These are phyloP conservation scores for Monosporascus sp. DNA, from an alignment of 2,329 filamentous ascomycete genomes.

Conservation along the genomic window DNA sequence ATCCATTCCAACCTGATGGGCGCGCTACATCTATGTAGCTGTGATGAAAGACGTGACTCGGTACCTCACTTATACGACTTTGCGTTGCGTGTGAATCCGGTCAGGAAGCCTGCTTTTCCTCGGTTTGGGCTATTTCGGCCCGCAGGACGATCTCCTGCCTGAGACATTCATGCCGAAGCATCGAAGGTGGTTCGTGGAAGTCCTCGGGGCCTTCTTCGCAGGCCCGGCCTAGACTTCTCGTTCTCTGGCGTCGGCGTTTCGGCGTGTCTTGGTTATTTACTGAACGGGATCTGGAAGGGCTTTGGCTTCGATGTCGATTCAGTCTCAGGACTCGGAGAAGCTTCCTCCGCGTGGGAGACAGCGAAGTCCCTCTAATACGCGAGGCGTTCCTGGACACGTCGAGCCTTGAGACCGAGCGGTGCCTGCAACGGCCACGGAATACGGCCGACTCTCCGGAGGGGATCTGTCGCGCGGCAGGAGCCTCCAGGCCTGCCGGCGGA, in stretches of 20 bases:
- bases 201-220: conserved; percentile 14
- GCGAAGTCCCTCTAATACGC: conserved; percentile 19
- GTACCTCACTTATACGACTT: too few species aligned
- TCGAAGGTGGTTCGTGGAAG: conserved; percentile 2
- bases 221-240: conserved; percentile 30
- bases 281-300: conserved; percentile 33
- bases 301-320: conserved; percentile 38
- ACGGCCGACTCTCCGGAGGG: conserved; percentile 33
- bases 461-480: conserved; percentile 13
- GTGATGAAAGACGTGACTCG: too few species aligned
- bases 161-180: not conserved
- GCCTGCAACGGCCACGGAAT: conserved; percentile 35
- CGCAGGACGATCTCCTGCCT: conserved; percentile 19
- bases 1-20: too few species aligned
- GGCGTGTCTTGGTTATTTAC: conserved; percentile 16
- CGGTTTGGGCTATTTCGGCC: conserved; percentile 4
- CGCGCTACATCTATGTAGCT: too few species aligned
- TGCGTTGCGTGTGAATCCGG: not conserved
- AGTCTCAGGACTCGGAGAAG: conserved; percentile 36
- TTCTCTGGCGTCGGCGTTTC: conserved; percentile 31
- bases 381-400: conserved; percentile 22
- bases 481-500: conserved; percentile 19
- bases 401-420: conserved; percentile 32
- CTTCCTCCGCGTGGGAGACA: conserved; percentile 37
- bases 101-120: conserved; percentile 12